A percentile compares a stretch with the other conserved stretches of the same genome.
These are phyloP conservation scores for Calocybe indica DNA, from an alignment of 768 basidiomycete species.

Conservation along the genomic window DNA sequence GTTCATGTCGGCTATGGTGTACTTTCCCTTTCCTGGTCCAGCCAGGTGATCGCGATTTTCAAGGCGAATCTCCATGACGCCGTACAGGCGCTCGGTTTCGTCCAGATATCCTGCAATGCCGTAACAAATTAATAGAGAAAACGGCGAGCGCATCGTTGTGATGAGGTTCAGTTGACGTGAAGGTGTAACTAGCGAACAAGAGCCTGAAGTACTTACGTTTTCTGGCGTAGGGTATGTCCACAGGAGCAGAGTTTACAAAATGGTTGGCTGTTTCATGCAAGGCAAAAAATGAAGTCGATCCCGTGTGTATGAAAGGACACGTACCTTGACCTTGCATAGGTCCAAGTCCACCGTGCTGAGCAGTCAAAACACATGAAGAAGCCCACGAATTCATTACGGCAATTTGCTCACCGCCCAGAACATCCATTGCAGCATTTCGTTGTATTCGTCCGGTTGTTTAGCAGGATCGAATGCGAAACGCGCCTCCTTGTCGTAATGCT, in stretches of 20 bases:
- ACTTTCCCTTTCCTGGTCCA: conserved; percentile 22
- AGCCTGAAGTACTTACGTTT: conserved; percentile 4
- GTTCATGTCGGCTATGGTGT: conserved; percentile 36
- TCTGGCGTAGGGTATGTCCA: conserved; percentile 12
- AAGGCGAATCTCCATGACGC: conserved; percentile 42
- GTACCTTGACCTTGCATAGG: conserved; percentile 15
- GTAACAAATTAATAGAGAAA: too few relatives aligned
- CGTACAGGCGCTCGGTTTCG: conserved; percentile 42
- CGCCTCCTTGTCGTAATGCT: conserved; percentile 36
- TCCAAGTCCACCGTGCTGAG: conserved; percentile 14
- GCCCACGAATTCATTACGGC: background rate
- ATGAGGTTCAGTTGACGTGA: background rate
- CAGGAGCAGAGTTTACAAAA: conserved; percentile 8
- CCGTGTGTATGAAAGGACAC: background rate
- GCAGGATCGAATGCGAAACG: conserved; percentile 33
- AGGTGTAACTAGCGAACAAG: background rate
- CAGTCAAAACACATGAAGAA: background rate
- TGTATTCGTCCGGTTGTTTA: conserved; percentile 21
- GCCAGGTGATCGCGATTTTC: conserved; percentile 39
- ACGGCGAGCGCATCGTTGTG: too few relatives aligned
- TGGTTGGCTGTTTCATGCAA: conserved; percentile 6
- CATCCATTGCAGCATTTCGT: conserved; percentile 41
- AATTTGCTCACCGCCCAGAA: conserved; percentile 27
- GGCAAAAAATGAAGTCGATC: background rate
- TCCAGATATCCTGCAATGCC: conserved; percentile 29